Base-by-base conservation (phyloP, 116 monocot genomes). In the Zostera marina region DNA sequence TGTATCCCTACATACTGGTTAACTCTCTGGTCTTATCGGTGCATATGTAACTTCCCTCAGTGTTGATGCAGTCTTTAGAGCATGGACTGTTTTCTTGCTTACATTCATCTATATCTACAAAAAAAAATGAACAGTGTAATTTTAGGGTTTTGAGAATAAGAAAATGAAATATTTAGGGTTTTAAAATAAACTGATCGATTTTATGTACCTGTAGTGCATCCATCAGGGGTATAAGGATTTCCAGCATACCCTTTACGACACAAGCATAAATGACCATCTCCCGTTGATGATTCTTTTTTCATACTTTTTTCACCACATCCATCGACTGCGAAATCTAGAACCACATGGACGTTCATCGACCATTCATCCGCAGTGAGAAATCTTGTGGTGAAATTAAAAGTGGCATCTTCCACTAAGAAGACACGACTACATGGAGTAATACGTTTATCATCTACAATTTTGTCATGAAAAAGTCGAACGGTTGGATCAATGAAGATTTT, bases 301-400 rank as follows among this genome's bases (percentile, higher is more conserved):
- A 25, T 39, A 7, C 72, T 79, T 0, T 61, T 55, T 20, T 19
- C 4, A 16, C 40, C 16, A n/a, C 58, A 55, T 8, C 59, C 70
- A 14, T 77, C 73, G 0, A 79, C 42, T 1, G 75, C 67, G 77
- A 79, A 82, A n/a, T 82, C 83, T 7, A 80, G 52, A 52, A 70
- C 64, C 49, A 49, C 12, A 9, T 15, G 83, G 2, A 68, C 15
- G 52, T 12, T 39, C 52, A 22, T 21, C 11, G 12, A 8, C 6
- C 51, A 43, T 0, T 4, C 3, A 3, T 43, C 1, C 11, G 15
- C 7, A 1, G 2, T 15, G 10, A 68, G 49, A 24, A 59, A 41
- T 11, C 25, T 19, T n/a, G 24, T 42, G 3, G 22, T 63, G 58
- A 76, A 76, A 11, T 22, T 15, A 43, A 57, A 70, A 25, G 5